phyloP scores from a whole-genome alignment of 352 stramenopile genomes.

The Phytopythium litorale region DNA sequence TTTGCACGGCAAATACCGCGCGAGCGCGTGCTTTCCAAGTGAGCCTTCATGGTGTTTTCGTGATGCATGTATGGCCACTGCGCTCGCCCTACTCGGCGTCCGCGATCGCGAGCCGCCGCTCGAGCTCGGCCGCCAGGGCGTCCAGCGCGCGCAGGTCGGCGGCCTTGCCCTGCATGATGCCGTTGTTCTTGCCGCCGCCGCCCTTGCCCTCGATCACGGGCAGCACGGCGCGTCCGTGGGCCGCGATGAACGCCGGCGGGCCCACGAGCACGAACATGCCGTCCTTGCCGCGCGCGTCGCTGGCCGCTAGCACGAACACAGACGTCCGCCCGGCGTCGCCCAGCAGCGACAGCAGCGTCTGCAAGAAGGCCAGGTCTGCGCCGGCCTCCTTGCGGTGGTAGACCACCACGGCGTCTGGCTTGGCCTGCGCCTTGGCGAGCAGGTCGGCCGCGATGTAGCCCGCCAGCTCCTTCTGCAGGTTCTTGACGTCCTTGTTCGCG shows the following conservation, averaged over 20 bases:
- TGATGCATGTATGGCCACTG: neutral
- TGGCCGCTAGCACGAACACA: slow-evolving; percentile 48
- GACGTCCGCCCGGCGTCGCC: slow-evolving; percentile 33
- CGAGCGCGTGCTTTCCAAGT: neutral
- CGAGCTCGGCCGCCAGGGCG: slow-evolving; percentile 38
- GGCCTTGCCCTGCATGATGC: slow-evolving; percentile 76
- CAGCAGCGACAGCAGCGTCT: slow-evolving; percentile 45
- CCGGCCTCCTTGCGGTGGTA: slow-evolving; percentile 50
- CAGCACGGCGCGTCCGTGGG: slow-evolving; percentile 49
- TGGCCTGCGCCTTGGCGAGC: slow-evolving; percentile 16
- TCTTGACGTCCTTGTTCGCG: slow-evolving; percentile 64
- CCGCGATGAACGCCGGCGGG: slow-evolving; percentile 43
- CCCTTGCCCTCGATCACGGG: slow-evolving; percentile 70
- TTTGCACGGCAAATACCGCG: neutral
- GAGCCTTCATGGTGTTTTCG: neutral
- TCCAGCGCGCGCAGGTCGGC: slow-evolving; percentile 49
- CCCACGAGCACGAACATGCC: slow-evolving; percentile 71
- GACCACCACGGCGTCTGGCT: slow-evolving; percentile 21
- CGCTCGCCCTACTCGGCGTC: neutral
- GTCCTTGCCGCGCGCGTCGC: slow-evolving; percentile 34
- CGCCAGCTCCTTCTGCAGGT: slow-evolving; percentile 67
- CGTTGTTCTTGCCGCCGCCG: slow-evolving; percentile 69
- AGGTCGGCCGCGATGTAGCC: slow-evolving; percentile 43
- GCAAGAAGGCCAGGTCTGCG: slow-evolving; percentile 65
- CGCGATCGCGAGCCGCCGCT: slow-evolving; percentile 12